These are phyloP conservation scores for Lachnellula cervina DNA, from an alignment of 2,329 filamentous ascomycete species.

Conservation along the genomic window DNA sequence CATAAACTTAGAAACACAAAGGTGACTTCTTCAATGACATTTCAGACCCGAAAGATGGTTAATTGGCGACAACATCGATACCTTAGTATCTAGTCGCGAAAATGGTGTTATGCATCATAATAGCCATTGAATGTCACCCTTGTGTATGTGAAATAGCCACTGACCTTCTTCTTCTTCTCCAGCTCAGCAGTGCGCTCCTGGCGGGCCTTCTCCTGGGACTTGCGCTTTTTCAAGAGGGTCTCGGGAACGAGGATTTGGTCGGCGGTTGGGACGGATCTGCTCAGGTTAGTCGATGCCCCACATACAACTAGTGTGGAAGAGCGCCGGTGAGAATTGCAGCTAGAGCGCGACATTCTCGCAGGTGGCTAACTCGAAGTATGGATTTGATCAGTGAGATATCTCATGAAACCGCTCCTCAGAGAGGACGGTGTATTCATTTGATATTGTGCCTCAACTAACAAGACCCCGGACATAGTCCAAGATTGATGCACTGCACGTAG, in stretches of 20 bases:
- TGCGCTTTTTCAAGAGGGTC: constrained; percentile 99
- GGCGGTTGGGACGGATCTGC: constrained; percentile 84
- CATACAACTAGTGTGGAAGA: constrained; percentile 60
- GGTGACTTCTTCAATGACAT: constrained; percentile 23
- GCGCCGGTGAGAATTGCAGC: constrained; percentile 91
- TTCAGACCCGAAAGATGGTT: constrained; percentile 99
- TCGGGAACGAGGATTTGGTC: constrained; percentile 97
- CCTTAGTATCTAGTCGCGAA: constrained; percentile 77
- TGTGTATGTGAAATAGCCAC: constrained; percentile 18
- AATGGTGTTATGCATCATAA: constrained; percentile 83
- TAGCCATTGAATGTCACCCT: constrained; percentile 36
- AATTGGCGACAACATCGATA: constrained; percentile 97
- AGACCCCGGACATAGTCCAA: constrained; percentile 58
- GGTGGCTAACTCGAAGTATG: constrained; percentile 75
- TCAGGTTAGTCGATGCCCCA: constrained; percentile 75
- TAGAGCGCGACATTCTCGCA: constrained; percentile 86
- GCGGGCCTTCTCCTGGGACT: constrained; percentile 98
- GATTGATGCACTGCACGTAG: constrained; percentile 36
- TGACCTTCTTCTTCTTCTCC: constrained; percentile 85
- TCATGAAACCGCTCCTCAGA: constrained; percentile 23
- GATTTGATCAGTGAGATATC: constrained; percentile 71
- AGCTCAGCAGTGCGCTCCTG: constrained; percentile 76
- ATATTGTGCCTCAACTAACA: constrained; percentile 65
- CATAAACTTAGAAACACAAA: constrained; percentile 14
- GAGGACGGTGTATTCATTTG: constrained; percentile 21